A percentile compares a stretch with the other conserved stretches of the same genome.
These are phyloP conservation scores for Fagopyrum esculentum DNA, from an alignment of 148 eudicot genomes.

Conservation along the genomic window DNA sequence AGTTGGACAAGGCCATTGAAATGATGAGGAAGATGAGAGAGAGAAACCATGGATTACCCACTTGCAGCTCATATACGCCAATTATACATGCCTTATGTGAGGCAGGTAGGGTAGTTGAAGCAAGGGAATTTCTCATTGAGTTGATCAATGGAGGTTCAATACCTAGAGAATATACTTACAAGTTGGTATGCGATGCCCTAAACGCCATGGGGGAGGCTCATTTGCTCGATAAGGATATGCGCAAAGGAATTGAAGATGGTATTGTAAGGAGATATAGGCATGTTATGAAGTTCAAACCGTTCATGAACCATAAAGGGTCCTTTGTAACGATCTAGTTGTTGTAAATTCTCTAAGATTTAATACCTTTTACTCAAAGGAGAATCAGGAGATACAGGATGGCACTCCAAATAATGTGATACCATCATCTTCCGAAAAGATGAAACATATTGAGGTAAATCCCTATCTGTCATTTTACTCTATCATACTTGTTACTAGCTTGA, in stretches of 20 bases:
- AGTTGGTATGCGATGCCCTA: slow-evolving; percentile 40
- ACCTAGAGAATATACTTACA: slow-evolving; percentile 82
- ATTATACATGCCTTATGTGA: slow-evolving; percentile 74
- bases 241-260: slow-evolving; percentile 48
- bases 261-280: slow-evolving; percentile 42
- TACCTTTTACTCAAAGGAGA: background rate
- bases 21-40: slow-evolving; percentile 64
- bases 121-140: slow-evolving; percentile 52
- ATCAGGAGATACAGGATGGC: background rate
- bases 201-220: slow-evolving; percentile 29
- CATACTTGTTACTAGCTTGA: background rate
- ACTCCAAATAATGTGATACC: too few species aligned
- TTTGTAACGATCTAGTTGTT: slow-evolving; percentile 12
- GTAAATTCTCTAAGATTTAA: background rate
- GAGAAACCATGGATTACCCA: slow-evolving; percentile 48
- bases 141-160: slow-evolving; percentile 55
- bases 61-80: slow-evolving; percentile 72
- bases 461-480: background rate
- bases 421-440: background rate
- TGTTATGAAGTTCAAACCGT: slow-evolving; percentile 61
- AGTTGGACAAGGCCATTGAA: slow-evolving; percentile 61
- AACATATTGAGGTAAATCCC: background rate
- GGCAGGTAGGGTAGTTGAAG: slow-evolving; percentile 55
- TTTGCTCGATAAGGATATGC: slow-evolving; percentile 35
- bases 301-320: slow-evolving; percentile 27